Evolutionary conservation across 2,329 filamentous ascomycete species (phyloP).

Genomic region (Talaromyces sp.): DNA sequence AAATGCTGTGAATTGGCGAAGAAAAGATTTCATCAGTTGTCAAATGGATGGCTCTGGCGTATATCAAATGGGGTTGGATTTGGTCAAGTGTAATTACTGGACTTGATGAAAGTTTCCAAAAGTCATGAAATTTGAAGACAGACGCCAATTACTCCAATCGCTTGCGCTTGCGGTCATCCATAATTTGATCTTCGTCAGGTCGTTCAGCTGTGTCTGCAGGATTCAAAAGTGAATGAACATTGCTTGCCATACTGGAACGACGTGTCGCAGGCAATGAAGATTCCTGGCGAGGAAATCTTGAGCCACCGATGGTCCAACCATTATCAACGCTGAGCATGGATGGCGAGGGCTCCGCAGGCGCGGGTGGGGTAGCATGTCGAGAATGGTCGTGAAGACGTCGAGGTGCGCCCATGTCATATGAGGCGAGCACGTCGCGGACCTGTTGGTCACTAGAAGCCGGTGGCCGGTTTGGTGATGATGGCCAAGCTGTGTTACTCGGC

Average conservation of each 20-base stretch:
- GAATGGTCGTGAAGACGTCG: conserved; percentile 51
- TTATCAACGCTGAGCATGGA: conserved; percentile 56
- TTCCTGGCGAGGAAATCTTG: conserved; percentile 42
- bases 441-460: conserved; percentile 61
- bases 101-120: not conserved
- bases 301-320: conserved; percentile 58
- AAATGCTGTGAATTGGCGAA: conserved; percentile 9
- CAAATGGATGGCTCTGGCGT: not conserved
- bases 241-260: conserved; percentile 71
- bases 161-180: conserved; percentile 66
- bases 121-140: not conserved
- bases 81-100: not conserved
- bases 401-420: conserved; percentile 65
- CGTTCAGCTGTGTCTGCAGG: conserved; percentile 69
- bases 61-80: not conserved
- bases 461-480: conserved; percentile 63
- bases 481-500: conserved; percentile 68
- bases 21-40: not conserved
- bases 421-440: conserved; percentile 63
- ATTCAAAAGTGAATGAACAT: conserved; percentile 68
- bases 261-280: conserved; percentile 62
- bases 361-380: conserved; percentile 58
- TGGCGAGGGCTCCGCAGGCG: conserved; percentile 52
- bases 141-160: conserved; percentile 48
- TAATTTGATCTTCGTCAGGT: conserved; percentile 63